Evolutionary conservation across 192 early-diverging fungal species (phyloP), one percentile per base, ranked within the genome.

Genomic region (Coemansia sp.): DNA sequence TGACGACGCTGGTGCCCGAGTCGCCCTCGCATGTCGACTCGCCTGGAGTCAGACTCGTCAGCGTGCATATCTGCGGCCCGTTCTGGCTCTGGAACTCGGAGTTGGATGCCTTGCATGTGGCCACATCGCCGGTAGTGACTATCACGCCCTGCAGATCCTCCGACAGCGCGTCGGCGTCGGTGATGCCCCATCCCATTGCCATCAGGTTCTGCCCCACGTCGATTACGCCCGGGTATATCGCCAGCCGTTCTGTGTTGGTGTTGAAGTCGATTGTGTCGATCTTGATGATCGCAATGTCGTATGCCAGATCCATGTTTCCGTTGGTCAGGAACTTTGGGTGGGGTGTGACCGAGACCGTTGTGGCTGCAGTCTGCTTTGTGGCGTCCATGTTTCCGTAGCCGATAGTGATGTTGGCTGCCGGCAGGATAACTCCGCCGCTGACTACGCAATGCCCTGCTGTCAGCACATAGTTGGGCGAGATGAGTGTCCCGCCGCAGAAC

Each of bases 181-280:
- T 63, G 3, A 59, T 10, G 2, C 74, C 74, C 74, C 74, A 76
- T 57, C 74, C 74, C 40, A 67, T 66, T 13, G 74, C 64, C 37
- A 68, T 15, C 20, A 69, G 25, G 11, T 37, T 38, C 50, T 70
- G 56, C 8, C 61, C 64, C 2, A 30, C 54, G 25, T 30, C 52
- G 33, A 76, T 58, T 0, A 1, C 3, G 6, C 50, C 56, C 8
- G 54, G 37, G 50, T 57, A 70, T 7, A 75, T 63, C 5, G 63
- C 41, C 1, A 64, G 27, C 3, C 52, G 10, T 6, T 14, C 28
- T 3, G 23, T 29, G 30, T 25, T 58, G 28, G 29, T 25, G 19
- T 45, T 37, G 20, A 47, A 37, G 1, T 55, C 33, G 40, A 15
- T 33, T 1, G 50, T 65, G 10, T 53, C 19, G 23, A 65, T 47